A percentile compares a stretch with the other conserved stretches of the same genome.
These are phyloP conservation scores for Fusarium devonianum DNA, from an alignment of 2,329 filamentous ascomycete species.

Conservation along the genomic window DNA sequence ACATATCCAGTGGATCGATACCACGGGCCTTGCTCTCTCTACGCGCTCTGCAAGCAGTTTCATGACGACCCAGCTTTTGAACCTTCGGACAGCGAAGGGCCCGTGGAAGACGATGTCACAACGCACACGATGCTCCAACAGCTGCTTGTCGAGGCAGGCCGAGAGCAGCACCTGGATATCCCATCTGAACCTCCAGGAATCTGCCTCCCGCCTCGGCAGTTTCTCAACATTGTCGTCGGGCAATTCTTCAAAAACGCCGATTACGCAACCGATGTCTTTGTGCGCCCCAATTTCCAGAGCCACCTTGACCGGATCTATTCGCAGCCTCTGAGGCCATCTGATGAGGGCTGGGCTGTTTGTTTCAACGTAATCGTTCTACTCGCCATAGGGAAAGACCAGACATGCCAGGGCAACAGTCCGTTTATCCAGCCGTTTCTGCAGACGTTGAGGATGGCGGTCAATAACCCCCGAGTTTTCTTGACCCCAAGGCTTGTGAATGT, in stretches of 20 bases:
- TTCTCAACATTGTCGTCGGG: constrained; percentile 36
- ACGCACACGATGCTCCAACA: constrained; percentile 29
- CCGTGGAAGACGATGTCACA: constrained; percentile 3
- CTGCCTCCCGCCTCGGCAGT: constrained; percentile 37
- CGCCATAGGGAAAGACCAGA: constrained; percentile 36
- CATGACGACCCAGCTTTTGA: constrained; percentile 30
- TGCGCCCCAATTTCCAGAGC: constrained; percentile 30
- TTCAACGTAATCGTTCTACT: constrained; percentile 39
- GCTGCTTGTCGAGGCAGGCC: constrained; percentile 33
- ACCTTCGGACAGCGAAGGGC: neutral
- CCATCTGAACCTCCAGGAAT: constrained; percentile 22
- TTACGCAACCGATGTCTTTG: constrained; percentile 39
- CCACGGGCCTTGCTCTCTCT: constrained; percentile 38
- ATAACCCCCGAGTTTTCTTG: constrained; percentile 38
- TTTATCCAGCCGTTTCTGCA: constrained; percentile 39
- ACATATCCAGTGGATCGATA: constrained; percentile 34
- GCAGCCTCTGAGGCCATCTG: constrained; percentile 24
- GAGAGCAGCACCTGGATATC: constrained; percentile 35
- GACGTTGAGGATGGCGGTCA: constrained; percentile 38
- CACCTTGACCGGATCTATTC: constrained; percentile 39
- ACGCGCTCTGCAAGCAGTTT: constrained; percentile 38
- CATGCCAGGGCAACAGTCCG: constrained; percentile 32
- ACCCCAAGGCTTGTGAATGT: constrained; percentile 39
- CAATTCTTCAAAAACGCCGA: constrained; percentile 38
- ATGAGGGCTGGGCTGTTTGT: constrained; percentile 40